A percentile compares a stretch with the other conserved stretches of the same genome.
phyloP scores from a whole-genome alignment of 1,284 basidiomycete genomes.

The Fomitopsis schrenkii region DNA sequence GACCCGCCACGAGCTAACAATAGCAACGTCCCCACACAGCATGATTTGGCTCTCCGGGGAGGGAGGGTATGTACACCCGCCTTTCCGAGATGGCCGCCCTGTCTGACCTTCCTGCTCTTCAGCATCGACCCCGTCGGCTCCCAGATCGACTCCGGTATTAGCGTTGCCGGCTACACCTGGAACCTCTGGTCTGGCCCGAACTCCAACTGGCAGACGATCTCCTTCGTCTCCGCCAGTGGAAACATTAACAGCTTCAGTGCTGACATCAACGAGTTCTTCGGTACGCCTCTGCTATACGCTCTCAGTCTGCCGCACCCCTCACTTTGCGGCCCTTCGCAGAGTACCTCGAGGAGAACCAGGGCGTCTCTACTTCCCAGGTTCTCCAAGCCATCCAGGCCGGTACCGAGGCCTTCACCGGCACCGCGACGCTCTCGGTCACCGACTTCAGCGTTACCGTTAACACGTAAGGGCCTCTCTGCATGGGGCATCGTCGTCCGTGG shows the following conservation, averaged over 20 bases:
- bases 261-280: slow-evolving; percentile 55
- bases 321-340: slow-evolving; percentile 9
- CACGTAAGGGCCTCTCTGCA: not conserved
- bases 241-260: slow-evolving; percentile 49
- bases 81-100: not conserved
- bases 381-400: slow-evolving; percentile 63
- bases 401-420: slow-evolving; percentile 69
- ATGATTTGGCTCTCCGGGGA: slow-evolving; percentile 62
- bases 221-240: slow-evolving; percentile 46
- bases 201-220: slow-evolving; percentile 51
- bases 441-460: slow-evolving; percentile 26
- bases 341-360: slow-evolving; percentile 23
- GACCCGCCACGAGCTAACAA: not conserved
- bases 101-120: not conserved
- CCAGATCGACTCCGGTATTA: slow-evolving; percentile 37
- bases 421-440: slow-evolving; percentile 21
- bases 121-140: slow-evolving; percentile 56
- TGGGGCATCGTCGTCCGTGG: not conserved
- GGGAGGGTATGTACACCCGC: slow-evolving; percentile 40
- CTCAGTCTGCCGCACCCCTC: not conserved
- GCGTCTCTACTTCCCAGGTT: slow-evolving; percentile 31
- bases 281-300: slow-evolving; percentile 25
- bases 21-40: slow-evolving; percentile 22
- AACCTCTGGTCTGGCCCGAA: slow-evolving; percentile 55
- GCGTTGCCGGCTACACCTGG: slow-evolving; percentile 49